Percentiles rank a stretch among this genome's conserved stretches.
These are phyloP conservation scores for Daldinia sp. DNA, from an alignment of 2,329 filamentous ascomycete genomes.

Conservation along the genomic window DNA sequence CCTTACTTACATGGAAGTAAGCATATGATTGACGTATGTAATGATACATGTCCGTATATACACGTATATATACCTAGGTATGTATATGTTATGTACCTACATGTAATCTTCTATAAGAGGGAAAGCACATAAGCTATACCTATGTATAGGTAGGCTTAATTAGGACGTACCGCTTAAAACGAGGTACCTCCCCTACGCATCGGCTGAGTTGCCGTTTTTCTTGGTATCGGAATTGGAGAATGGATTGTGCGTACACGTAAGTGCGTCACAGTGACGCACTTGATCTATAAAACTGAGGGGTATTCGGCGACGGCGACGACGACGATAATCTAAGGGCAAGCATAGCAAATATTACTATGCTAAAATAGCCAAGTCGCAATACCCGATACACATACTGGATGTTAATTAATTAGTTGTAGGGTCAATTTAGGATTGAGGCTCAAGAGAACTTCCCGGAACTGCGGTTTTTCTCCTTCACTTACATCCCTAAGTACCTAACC, in stretches of 20 bases:
- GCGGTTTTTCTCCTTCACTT: slow-evolving; percentile 11
- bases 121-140: no score
- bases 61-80: no score
- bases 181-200: neutral
- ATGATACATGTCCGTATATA: no score
- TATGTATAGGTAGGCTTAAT: neutral
- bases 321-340: no score
- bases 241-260: no score
- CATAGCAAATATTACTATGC: neutral
- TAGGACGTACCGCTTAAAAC: neutral
- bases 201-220: neutral
- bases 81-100: no score
- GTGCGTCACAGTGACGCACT: slow-evolving; percentile 30
- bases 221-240: neutral
- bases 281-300: neutral
- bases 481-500: neutral
- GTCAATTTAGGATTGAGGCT: slow-evolving; percentile 29
- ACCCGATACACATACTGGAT: neutral
- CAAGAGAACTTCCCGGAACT: slow-evolving; percentile 16
- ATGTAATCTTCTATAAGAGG: no score
- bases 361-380: neutral
- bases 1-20: neutral
- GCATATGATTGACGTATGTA: neutral
- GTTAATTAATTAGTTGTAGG: slow-evolving; percentile 1
- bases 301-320: neutral